A percentile compares a stretch with the other conserved stretches of the same genome.
Evolutionary conservation across 306 rosid species (phyloP).

Genomic region (Acacia acuminata): DNA sequence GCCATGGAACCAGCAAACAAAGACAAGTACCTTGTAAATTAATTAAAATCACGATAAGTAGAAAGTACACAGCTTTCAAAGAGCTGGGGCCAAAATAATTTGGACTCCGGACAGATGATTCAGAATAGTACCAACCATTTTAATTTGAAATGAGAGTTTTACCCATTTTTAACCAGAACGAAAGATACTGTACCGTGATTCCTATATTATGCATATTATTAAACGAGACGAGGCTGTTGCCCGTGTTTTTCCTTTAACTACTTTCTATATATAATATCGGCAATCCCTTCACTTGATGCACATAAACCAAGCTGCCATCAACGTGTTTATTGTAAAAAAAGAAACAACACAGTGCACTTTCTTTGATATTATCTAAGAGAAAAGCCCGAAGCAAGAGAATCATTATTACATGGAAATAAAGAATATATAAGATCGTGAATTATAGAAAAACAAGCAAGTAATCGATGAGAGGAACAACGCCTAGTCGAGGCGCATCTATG

Average conservation of each 20-base stretch:
- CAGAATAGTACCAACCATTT: neutral
- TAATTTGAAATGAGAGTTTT: neutral
- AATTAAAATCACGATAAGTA: neutral
- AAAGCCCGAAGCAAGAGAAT: conserved; percentile 15
- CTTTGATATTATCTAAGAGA: neutral
- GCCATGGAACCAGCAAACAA: neutral
- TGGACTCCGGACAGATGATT: neutral
- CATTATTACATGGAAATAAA: conserved; percentile 5
- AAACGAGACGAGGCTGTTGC: neutral
- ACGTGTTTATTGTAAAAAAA: neutral
- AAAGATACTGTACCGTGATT: neutral
- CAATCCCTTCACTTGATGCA: neutral
- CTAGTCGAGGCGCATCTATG: conserved; percentile 69
- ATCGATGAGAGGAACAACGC: conserved; percentile 31
- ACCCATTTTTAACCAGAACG: neutral
- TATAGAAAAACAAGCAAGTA: conserved; percentile 14
- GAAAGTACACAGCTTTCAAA: neutral
- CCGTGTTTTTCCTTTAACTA: neutral
- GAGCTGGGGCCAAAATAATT: neutral
- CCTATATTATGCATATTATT: neutral
- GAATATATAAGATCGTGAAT: neutral
- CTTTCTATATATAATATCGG: neutral
- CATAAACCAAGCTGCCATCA: neutral
- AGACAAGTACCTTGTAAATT: neutral
- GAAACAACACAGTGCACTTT: neutral